A percentile compares a stretch with the other conserved stretches of the same genome.
These are phyloP conservation scores for Paecilomyces sp. DNA, from an alignment of 2,329 filamentous ascomycete genomes.

Conservation along the genomic window DNA sequence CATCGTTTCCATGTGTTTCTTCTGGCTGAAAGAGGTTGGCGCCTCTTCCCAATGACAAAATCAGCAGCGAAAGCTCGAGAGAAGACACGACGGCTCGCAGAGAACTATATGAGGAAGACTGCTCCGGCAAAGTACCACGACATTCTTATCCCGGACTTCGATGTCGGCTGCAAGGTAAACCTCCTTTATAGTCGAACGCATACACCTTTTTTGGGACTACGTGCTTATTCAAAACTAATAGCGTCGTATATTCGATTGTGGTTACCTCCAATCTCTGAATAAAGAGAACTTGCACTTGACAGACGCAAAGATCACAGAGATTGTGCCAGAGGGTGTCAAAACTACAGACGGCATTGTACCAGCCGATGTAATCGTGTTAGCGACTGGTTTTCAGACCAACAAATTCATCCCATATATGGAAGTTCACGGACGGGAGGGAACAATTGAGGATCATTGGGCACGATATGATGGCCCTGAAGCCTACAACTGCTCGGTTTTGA, in stretches of 20 bases:
- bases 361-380: constrained; percentile 55
- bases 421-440: constrained; percentile 45
- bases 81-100: constrained; percentile 25
- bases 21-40: constrained; percentile 13
- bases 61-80: constrained; percentile 33
- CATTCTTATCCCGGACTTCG: constrained; percentile 55
- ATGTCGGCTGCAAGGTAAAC: constrained; percentile 51
- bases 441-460: constrained; percentile 50
- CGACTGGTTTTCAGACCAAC: constrained; percentile 55
- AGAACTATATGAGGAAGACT: constrained; percentile 42
- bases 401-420: constrained; percentile 48
- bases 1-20: constrained; percentile 29
- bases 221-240: too few species aligned
- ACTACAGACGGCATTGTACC: constrained; percentile 38
- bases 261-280: constrained; percentile 49
- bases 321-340: constrained; percentile 44
- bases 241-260: constrained; percentile 52
- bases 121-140: constrained; percentile 56
- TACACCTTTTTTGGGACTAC: too few species aligned
- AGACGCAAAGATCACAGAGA: constrained; percentile 41
- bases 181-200: too few species aligned
- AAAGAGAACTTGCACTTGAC: constrained; percentile 49
- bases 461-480: constrained; percentile 54
- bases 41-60: constrained; percentile 36
- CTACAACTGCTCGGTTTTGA: constrained; percentile 53